Conservation (phyloP, 106 monocot genomes). For the Amphibolis antarctica region DNA sequence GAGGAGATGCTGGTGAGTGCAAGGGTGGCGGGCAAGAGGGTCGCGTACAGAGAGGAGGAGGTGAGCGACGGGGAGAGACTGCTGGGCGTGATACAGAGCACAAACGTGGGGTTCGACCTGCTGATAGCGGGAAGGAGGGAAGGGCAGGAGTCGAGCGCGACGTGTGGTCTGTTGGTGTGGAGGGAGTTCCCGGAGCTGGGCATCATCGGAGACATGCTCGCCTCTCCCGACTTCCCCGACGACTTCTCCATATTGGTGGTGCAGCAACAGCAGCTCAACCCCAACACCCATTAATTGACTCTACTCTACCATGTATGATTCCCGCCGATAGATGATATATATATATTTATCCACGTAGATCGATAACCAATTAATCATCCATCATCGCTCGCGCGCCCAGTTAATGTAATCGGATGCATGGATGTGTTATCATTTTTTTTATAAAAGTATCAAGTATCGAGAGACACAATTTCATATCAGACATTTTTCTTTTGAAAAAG, state of each 20-base stretch:
- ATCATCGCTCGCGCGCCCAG: too few relatives aligned
- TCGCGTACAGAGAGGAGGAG: slow-evolving; percentile 41
- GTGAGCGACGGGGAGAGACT: slow-evolving; percentile 41
- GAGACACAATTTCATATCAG: too few relatives aligned
- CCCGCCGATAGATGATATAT: too few relatives aligned
- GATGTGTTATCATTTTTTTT: too few relatives aligned
- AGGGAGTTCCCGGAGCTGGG: slow-evolving; percentile 63
- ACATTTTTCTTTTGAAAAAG: too few relatives aligned
- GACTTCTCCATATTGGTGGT: slow-evolving; percentile 35
- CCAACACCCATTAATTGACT: too few relatives aligned
- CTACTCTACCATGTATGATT: too few relatives aligned
- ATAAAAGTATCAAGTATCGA: too few relatives aligned
- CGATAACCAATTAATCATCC: too few relatives aligned
- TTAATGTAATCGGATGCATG: too few relatives aligned
- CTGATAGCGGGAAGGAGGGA: slow-evolving; percentile 40
- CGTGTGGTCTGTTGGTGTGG: slow-evolving; percentile 43
- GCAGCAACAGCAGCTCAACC: slow-evolving; percentile 59
- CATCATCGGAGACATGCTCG: slow-evolving; percentile 45
- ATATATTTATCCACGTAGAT: too few relatives aligned
- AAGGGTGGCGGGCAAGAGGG: slow-evolving; percentile 2
- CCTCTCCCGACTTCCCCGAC: slow-evolving; percentile 33
- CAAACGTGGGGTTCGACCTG: slow-evolving; percentile 25
- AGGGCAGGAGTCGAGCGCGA: slow-evolving; percentile 26
- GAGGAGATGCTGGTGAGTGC: slow-evolving; percentile 9
- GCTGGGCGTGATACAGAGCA: slow-evolving; percentile 19